These are phyloP conservation scores for Fusarium algeriense DNA, from an alignment of 2,329 filamentous ascomycete species.

Conservation along the genomic window DNA sequence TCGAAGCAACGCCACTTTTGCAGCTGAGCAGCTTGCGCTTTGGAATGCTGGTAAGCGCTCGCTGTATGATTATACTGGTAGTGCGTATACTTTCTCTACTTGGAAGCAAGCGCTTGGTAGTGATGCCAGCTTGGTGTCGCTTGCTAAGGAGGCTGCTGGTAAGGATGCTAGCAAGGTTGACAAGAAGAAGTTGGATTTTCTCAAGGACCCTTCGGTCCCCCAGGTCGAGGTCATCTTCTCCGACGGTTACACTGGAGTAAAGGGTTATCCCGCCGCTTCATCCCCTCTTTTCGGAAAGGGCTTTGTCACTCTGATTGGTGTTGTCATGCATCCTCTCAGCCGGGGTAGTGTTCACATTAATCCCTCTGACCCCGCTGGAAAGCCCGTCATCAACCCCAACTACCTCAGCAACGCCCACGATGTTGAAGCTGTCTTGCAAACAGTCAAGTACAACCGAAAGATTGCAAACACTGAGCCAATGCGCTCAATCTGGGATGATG, in stretches of 20 bases:
- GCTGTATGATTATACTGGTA: slow-evolving; percentile 41
- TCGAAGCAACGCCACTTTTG: slow-evolving; percentile 34
- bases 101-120: slow-evolving; percentile 40
- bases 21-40: slow-evolving; percentile 34
- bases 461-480: slow-evolving; percentile 51
- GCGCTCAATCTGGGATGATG: slow-evolving; percentile 47
- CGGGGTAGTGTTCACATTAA: slow-evolving; percentile 43
- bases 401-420: slow-evolving; percentile 48
- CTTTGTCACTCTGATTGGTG: slow-evolving; percentile 63
- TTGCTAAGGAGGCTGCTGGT: slow-evolving; percentile 43
- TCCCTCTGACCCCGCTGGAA: slow-evolving; percentile 25
- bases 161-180: slow-evolving; percentile 50
- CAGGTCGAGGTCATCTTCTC: slow-evolving; percentile 49
- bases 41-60: slow-evolving; percentile 36
- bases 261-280: slow-evolving; percentile 47
- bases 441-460: slow-evolving; percentile 49
- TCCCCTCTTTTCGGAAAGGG: slow-evolving; percentile 41
- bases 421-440: slow-evolving; percentile 50
- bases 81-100: slow-evolving; percentile 35
- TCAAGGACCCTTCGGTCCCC: slow-evolving; percentile 48
- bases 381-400: slow-evolving; percentile 43
- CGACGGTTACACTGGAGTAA: slow-evolving; percentile 48
- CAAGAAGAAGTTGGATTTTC: slow-evolving; percentile 55
- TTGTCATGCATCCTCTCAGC: slow-evolving; percentile 71
- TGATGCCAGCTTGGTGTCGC: slow-evolving; percentile 17